Evolutionary conservation across 73 alveolate species (phyloP), one percentile per base, ranked within the genome.

Genomic region (Paramecium caudatum): DNA sequence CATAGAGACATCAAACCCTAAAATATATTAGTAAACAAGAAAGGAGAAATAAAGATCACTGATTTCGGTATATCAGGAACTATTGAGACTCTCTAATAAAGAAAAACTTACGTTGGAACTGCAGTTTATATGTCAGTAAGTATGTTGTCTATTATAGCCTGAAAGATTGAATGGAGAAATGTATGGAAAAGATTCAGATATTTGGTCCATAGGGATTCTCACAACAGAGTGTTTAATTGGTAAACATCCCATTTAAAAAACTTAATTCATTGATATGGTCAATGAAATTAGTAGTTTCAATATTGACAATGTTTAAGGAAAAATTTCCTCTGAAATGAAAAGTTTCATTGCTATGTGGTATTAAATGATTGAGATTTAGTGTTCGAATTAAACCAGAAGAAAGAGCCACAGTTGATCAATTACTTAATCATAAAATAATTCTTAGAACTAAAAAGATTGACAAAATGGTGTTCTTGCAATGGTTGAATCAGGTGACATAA

Each of bases 1-100:
- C 99, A 97, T 78, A 94, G 99, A 90, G 99, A 97, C 93, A 96
- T 97, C 45, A 97, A 97, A 83, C 99, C 99, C 19, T 98, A 96
- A 46, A 97, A 97, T 90, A 96, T 97, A 49, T 82, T 97, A 47
- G 94, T 96, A 8, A 97, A 96, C 85, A 49, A 93, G 87, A 92
- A 93, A 74, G 99, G 99, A 8, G 95, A 92, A 47, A 98, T 97
- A 1, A 97, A 97, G 87, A 94, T 97, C 7, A 96, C 99, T 32
- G 99, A 97, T 91, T 96, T 97, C 48, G 99, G 99, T 47, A 97
- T 97, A 1, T 92, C 98, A 2, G 92, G 96, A 5, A 88, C 93
- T 16, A 90, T 96, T 2, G 95, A 92, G 61, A 92, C 97, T 3
- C 88, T 92, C 25, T 86, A 94, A 61, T 84, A 95, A 33, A 94